These are phyloP conservation scores for Echinosophora koreensis DNA, from an alignment of 306 rosid species.

Conservation along the genomic window DNA sequence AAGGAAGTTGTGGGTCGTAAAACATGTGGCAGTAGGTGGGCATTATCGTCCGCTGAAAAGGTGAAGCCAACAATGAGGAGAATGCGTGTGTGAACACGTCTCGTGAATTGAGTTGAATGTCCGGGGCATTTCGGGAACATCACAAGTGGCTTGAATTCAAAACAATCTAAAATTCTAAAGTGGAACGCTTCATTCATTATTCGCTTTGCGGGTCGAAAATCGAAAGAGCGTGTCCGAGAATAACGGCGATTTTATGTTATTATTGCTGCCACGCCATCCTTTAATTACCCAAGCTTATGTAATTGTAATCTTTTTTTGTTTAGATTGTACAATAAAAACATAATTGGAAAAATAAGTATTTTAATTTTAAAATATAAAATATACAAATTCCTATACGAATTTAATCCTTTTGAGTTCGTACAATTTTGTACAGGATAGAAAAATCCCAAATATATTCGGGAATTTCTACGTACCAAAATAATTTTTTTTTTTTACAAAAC, in stretches of 20 bases:
- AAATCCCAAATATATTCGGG: no score
- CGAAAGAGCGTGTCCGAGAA: slow-evolving; percentile 49
- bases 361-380: no score
- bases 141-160: background rate
- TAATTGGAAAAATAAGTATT: no score
- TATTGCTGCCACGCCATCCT: no score
- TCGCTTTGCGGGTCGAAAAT: background rate
- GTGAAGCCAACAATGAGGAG: background rate
- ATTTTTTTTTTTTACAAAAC: no score
- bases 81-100: slow-evolving; percentile 37
- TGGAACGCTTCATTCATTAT: slow-evolving; percentile 1
- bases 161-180: slow-evolving; percentile 24
- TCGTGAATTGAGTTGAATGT: slow-evolving; percentile 21
- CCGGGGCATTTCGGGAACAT: slow-evolving; percentile 44
- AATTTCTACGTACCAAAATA: no score
- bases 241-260: slow-evolving; percentile 16
- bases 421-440: no score
- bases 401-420: no score
- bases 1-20: slow-evolving; percentile 32
- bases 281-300: no score
- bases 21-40: slow-evolving; percentile 49
- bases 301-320: no score
- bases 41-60: slow-evolving; percentile 46
- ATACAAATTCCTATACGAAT: no score
- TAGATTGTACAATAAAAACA: no score